Conservation (phyloP, 2,329 filamentous ascomycete species). For the Penicillium sp. region DNA sequence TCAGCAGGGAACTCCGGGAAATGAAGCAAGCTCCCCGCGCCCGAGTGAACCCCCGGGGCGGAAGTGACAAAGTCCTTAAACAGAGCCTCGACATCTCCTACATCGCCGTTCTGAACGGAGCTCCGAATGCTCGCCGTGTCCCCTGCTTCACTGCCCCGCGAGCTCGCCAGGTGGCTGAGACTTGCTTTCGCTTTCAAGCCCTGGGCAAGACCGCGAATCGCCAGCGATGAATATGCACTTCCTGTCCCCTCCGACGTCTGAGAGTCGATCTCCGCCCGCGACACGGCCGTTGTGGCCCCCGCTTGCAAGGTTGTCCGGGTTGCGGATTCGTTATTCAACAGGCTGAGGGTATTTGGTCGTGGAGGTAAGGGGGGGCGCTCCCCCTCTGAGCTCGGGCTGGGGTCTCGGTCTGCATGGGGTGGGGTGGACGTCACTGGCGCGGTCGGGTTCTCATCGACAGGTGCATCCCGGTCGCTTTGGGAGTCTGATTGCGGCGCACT, state of each 20-base stretch:
- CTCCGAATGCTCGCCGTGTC: constrained; percentile 54
- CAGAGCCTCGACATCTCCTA: constrained; percentile 77
- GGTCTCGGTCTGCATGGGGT: constrained; percentile 19
- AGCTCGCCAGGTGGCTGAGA: constrained; percentile 45
- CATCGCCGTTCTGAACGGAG: constrained; percentile 55
- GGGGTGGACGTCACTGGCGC: constrained; percentile 12
- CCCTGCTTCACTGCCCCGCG: constrained; percentile 51
- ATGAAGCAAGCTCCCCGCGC: constrained; percentile 33
- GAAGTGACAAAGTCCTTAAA: constrained; percentile 66
- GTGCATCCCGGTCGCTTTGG: constrained; percentile 14
- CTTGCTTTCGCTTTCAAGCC: constrained; percentile 37
- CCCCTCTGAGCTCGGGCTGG: constrained; percentile 32
- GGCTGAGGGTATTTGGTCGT: constrained; percentile 41
- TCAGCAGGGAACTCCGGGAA: constrained; percentile 41
- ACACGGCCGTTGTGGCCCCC: constrained; percentile 80
- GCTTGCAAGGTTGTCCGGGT: constrained; percentile 49
- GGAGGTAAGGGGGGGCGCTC: constrained; percentile 49
- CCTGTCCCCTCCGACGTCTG: constrained; percentile 71
- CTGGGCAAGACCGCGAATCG: constrained; percentile 30
- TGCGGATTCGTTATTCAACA: constrained; percentile 36
- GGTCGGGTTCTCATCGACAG: constrained; percentile 7
- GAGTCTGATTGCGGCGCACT: constrained; percentile 13
- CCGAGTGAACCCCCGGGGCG: constrained; percentile 41
- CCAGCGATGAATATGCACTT: constrained; percentile 61
- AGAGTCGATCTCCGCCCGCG: constrained; percentile 76